Conservation (phyloP, 306 rosid genomes). For the Benincasa hispida region DNA sequence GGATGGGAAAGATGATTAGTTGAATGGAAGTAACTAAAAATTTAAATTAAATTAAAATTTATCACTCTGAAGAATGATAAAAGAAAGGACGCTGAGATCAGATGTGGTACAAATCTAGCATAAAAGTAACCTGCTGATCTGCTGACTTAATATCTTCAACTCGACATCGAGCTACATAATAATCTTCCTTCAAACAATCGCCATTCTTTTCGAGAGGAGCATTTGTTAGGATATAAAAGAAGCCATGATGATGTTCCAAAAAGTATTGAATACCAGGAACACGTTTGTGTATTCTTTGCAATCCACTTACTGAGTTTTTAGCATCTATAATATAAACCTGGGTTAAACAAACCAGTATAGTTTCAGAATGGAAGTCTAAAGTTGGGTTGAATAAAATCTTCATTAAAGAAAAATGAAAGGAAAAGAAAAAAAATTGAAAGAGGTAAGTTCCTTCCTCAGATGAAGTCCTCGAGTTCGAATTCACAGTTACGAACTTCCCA, state of each 20-base stretch:
- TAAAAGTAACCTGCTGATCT: constrained; percentile 50
- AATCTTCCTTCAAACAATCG: constrained; percentile 45
- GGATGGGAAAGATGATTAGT: constrained; percentile 7
- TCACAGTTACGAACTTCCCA: constrained; percentile 93
- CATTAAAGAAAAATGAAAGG: neutral
- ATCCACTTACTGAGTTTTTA: constrained; percentile 41
- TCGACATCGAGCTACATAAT: constrained; percentile 54
- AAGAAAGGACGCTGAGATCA: neutral
- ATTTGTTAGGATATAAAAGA: constrained; percentile 76
- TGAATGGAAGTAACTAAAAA: neutral
- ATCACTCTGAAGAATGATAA: too few relatives aligned
- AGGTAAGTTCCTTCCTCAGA: constrained; percentile 83
- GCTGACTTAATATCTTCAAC: constrained; percentile 49
- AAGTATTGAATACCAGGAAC: constrained; percentile 60
- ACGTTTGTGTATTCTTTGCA: constrained; percentile 58
- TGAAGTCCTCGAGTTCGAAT: constrained; percentile 98
- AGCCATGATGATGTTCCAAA: constrained; percentile 79
- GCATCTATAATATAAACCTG: constrained; percentile 84
- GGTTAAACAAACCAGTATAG: constrained; percentile 22
- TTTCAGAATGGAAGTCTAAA: constrained; percentile 12
- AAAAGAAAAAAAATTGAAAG: constrained; percentile 10
- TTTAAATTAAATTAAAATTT: neutral
- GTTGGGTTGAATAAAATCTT: neutral
- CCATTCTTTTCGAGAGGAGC: constrained; percentile 41
- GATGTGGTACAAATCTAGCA: neutral